Conservation (phyloP, 441 rosid genomes). For the Brassica balearica region DNA sequence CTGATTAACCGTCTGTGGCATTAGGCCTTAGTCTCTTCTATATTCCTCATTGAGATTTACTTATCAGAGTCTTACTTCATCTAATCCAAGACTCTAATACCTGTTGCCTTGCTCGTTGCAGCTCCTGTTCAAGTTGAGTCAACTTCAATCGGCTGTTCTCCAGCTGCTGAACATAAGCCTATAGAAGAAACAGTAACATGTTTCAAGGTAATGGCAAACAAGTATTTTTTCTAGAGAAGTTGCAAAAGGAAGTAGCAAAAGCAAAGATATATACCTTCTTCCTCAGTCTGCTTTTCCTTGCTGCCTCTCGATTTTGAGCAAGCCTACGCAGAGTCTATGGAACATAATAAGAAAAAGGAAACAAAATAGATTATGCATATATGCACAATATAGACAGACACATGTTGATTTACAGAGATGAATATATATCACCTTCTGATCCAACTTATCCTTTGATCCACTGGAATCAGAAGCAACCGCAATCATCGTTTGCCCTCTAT, state of each 20-base stretch:
- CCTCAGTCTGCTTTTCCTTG: slow-evolving; percentile 94
- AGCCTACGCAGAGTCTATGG: slow-evolving; percentile 93
- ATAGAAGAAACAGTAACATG: slow-evolving; percentile 21
- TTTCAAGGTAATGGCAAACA: background rate
- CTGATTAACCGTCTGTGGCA: slow-evolving; percentile 8
- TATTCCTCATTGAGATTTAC: background rate
- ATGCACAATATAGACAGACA: slow-evolving; percentile 9
- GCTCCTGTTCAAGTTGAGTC: slow-evolving; percentile 93
- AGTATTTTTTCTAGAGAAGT: background rate
- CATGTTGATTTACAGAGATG: background rate
- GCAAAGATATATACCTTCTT: slow-evolving; percentile 61
- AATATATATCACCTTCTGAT: slow-evolving; percentile 67
- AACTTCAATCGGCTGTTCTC: slow-evolving; percentile 93
- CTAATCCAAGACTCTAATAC: slow-evolving; percentile 24
- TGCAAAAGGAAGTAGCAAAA: background rate
- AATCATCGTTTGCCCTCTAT: slow-evolving; percentile 55
- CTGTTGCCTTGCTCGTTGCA: slow-evolving; percentile 97
- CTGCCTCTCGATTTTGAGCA: slow-evolving; percentile 99
- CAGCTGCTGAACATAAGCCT: slow-evolving; percentile 96
- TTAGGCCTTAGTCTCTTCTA: background rate
- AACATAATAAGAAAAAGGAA: slow-evolving; percentile 16
- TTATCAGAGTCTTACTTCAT: background rate
- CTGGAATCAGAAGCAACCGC: slow-evolving; percentile 73
- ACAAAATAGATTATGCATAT: slow-evolving; percentile 30
- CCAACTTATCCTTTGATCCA: slow-evolving; percentile 84